Conservation (phyloP, 129 eudicot genomes). For the Flaveria brownii region DNA sequence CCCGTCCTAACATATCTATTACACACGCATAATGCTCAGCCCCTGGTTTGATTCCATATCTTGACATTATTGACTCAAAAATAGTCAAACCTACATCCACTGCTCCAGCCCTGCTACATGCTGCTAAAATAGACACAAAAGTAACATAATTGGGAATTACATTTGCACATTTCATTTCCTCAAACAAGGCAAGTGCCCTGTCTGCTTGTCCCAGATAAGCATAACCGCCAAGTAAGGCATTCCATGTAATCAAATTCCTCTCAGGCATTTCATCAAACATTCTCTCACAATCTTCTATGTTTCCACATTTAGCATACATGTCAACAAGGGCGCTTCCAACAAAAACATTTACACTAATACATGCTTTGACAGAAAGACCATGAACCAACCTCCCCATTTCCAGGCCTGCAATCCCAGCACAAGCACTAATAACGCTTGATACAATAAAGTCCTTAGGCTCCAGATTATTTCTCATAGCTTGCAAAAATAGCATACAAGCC, state of each 20-base stretch:
- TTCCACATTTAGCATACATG: conserved; percentile 92
- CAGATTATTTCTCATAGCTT: conserved; percentile 43
- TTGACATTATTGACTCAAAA: conserved; percentile 61
- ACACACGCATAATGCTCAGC: conserved; percentile 78
- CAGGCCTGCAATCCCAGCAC: conserved; percentile 67
- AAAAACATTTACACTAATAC: conserved; percentile 54
- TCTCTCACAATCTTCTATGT: conserved; percentile 57
- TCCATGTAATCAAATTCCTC: conserved; percentile 67
- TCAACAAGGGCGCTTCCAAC: conserved; percentile 92
- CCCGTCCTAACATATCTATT: conserved; percentile 84
- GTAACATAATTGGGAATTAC: conserved; percentile 72
- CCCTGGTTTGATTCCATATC: conserved; percentile 63
- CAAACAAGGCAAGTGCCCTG: conserved; percentile 53
- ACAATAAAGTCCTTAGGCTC: conserved; percentile 59
- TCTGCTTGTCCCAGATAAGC: conserved; percentile 74
- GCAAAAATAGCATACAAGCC: conserved; percentile 53
- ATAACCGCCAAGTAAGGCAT: conserved; percentile 72
- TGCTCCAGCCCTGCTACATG: conserved; percentile 79
- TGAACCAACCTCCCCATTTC: conserved; percentile 65
- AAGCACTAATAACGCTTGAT: conserved; percentile 76
- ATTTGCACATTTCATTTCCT: conserved; percentile 48
- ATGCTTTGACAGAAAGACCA: conserved; percentile 70
- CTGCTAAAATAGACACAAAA: conserved; percentile 67
- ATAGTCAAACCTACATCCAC: conserved; percentile 58
- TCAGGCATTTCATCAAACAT: conserved; percentile 52